phyloP scores from a whole-genome alignment of 768 basidiomycete genomes.

The Trametes elegans region DNA sequence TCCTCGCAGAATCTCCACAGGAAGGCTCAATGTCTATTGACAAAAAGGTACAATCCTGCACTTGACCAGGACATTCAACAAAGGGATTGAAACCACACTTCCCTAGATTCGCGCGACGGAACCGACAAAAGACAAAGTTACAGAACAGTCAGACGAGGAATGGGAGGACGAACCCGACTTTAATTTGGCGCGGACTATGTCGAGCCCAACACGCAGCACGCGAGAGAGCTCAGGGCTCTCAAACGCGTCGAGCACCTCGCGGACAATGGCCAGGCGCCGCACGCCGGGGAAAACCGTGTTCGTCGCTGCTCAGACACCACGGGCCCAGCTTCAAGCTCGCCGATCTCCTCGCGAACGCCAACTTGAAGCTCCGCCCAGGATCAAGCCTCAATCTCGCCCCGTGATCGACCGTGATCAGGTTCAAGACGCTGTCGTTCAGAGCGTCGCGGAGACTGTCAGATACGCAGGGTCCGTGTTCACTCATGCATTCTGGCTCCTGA shows the following conservation, averaged over 20 bases:
- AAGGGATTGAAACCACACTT: no score
- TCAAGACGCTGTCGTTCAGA: constrained; percentile 13
- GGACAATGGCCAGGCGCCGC: constrained; percentile 4
- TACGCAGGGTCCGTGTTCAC: constrained; percentile 51
- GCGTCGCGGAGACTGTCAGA: constrained; percentile 25
- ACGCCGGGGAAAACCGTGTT: constrained; percentile 23
- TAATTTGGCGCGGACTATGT: background rate
- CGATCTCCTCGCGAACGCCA: background rate
- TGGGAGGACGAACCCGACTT: constrained; percentile 20
- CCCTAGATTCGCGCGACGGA: no score
- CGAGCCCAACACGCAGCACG: background rate
- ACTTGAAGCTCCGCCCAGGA: background rate
- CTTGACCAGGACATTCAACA: no score
- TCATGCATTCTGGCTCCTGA: constrained; percentile 48
- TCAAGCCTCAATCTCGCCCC: constrained; percentile 27
- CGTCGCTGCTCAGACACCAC: constrained; percentile 18
- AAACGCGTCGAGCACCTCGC: background rate
- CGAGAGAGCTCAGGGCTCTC: background rate
- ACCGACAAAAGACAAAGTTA: no score
- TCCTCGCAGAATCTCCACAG: no score
- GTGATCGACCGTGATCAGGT: constrained; percentile 25
- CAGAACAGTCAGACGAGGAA: background rate
- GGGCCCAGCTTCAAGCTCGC: constrained; percentile 21
- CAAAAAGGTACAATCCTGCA: no score
- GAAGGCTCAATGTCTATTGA: no score